Evolutionary conservation across 2,329 filamentous ascomycete species (phyloP).

Genomic region (Lachnellula hyalina): DNA sequence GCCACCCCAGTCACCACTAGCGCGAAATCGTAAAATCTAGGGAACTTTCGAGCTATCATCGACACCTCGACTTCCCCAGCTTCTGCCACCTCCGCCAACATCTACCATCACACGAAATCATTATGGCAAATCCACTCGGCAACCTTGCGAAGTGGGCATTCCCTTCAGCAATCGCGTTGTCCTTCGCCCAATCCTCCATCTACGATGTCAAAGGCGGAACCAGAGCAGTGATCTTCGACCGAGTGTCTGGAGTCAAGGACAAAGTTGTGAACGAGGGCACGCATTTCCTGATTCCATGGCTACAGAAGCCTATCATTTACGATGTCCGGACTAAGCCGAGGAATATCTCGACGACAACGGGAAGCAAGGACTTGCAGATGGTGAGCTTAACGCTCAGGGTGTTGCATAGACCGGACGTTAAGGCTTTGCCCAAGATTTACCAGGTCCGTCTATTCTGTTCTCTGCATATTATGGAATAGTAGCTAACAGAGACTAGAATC

Average conservation of each 20-base stretch:
- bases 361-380: conserved; percentile 99
- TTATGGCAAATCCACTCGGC: conserved; percentile 50
- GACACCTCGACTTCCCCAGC: conserved; percentile 5
- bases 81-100: conserved; percentile 6
- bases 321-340: conserved; percentile 96
- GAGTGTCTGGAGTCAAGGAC: conserved; percentile 87
- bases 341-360: conserved; percentile 96
- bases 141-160: conserved; percentile 64
- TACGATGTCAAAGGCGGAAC: conserved; percentile 97
- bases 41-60: conserved; percentile 22
- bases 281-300: conserved; percentile 92
- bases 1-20: conserved; percentile 22
- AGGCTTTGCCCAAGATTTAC: conserved; percentile 93
- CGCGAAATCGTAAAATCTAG: conserved; percentile 18
- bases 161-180: conserved; percentile 64
- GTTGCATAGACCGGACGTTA: conserved; percentile 88
- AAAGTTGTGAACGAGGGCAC: conserved; percentile 91
- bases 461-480: background rate
- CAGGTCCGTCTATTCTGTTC: conserved; percentile 57
- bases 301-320: conserved; percentile 91
- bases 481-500: conserved; percentile 57
- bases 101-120: conserved; percentile 15
- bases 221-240: conserved; percentile 96
- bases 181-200: conserved; percentile 70
- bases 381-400: conserved; percentile 96